These are phyloP conservation scores for Mycena leptocephala DNA, from an alignment of 768 basidiomycete genomes.

Conservation along the genomic window DNA sequence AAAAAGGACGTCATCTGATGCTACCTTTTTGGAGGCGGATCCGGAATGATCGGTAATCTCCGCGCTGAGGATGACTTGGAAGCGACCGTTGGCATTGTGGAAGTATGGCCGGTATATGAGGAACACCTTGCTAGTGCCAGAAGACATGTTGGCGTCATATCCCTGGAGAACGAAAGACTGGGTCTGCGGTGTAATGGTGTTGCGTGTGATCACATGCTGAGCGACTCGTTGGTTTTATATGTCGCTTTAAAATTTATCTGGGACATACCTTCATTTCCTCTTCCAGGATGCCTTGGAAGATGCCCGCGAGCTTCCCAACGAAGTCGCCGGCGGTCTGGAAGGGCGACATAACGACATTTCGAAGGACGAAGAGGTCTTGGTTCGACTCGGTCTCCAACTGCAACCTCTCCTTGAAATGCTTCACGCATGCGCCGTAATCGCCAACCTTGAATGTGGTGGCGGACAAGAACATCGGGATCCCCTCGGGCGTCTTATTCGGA, in stretches of 20 bases:
- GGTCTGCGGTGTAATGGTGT: constrained; percentile 45
- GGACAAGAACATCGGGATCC: constrained; percentile 45
- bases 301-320: constrained; percentile 47
- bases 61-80: constrained; percentile 56
- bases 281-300: constrained; percentile 50
- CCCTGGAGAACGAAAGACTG: constrained; percentile 58
- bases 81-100: constrained; percentile 47
- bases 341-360: constrained; percentile 60
- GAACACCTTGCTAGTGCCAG: too few species aligned
- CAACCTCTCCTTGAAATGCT: not conserved
- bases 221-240: not conserved
- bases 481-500: constrained; percentile 34
- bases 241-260: constrained; percentile 39
- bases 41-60: constrained; percentile 46
- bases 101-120: constrained; percentile 49
- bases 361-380: constrained; percentile 53
- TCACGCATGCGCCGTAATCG: not conserved
- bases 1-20: constrained; percentile 40
- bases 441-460: constrained; percentile 22
- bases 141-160: too few species aligned
- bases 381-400: constrained; percentile 38
- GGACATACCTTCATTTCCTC: too few species aligned
- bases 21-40: constrained; percentile 39
- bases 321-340: constrained; percentile 52
- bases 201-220: constrained; percentile 30